Conservation (phyloP, 169 alveolate genomes). For the Cryptosporidium ubiquitum region DNA sequence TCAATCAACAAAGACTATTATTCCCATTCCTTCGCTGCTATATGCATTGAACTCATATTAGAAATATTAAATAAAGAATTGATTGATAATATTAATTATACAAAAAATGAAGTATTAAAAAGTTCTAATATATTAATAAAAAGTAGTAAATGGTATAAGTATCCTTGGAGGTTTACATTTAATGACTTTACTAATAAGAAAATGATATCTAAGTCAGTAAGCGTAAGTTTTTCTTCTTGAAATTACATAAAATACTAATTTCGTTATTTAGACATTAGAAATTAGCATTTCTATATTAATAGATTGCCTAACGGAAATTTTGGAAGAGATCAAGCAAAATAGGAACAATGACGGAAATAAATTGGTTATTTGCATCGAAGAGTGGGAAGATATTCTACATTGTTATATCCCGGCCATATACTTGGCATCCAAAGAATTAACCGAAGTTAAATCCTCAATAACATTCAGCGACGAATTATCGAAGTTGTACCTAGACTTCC, state of each 20-base stretch:
- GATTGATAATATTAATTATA: background rate
- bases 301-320: slow-evolving; percentile 17
- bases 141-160: slow-evolving; percentile 57
- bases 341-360: background rate
- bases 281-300: slow-evolving; percentile 15
- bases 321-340: slow-evolving; percentile 20
- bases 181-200: slow-evolving; percentile 51
- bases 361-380: slow-evolving; percentile 32
- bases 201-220: slow-evolving; percentile 21
- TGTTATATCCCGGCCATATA: slow-evolving; percentile 27
- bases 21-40: slow-evolving; percentile 50
- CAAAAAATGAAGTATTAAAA: slow-evolving; percentile 13
- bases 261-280: slow-evolving; percentile 16
- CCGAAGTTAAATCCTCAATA: slow-evolving; percentile 44
- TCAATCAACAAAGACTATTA: slow-evolving; percentile 1
- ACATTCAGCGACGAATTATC: slow-evolving; percentile 40
- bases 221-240: slow-evolving; percentile 13
- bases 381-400: slow-evolving; percentile 53
- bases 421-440: slow-evolving; percentile 30
- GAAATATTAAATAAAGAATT: slow-evolving; percentile 25
- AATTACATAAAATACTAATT: background rate
- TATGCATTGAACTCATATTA: slow-evolving; percentile 20
- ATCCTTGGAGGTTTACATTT: slow-evolving; percentile 71
- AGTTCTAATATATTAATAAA: slow-evolving; percentile 28
- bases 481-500: slow-evolving; percentile 44